Base-by-base conservation (phyloP, 345 rosid species). In the Aquilaria sinensis region DNA sequence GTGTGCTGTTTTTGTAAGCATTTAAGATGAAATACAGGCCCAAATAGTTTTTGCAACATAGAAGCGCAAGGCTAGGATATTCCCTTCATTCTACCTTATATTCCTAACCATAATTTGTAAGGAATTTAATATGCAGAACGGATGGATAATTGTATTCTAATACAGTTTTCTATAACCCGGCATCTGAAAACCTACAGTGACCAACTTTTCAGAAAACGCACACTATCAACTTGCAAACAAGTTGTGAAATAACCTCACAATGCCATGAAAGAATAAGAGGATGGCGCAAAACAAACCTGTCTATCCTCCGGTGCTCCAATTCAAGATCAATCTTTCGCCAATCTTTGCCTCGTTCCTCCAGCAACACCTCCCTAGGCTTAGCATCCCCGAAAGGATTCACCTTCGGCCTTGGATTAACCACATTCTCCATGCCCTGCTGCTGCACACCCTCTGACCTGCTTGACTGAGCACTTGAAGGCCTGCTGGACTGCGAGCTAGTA, bases 321-420 rank as follows among this genome's bases (percentile, higher is more conserved):
- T 94, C 83, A 64, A 76, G 73, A 75, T 94, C 97, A 71, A 91
- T 83, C 79, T 88, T 91, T 0, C 93, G 88, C 99, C 99, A 88
- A 74, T 94, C 93, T 77, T 78, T 73, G 48, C 99, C 97, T 69
- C 88, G 84, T 72, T 88, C 83, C 77, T 84, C 82, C 75, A 94
- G 73, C 90, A 91, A 79, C 51, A 94, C 86, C 68, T 94, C 99
- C 62, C 97, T 74, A 47, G 99, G 99, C 70, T 87, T 94, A 43
- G 99, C 99, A 58, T 88, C 87, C 10, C 99, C 99, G 74, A 94
- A 94, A 0, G 99, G 99, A 83, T 94, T 91, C 63, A 84, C 83
- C 77, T 83, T 94, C 2, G 91, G 90, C 75, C 83, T 82, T 3
- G 96, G 87, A 73, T 80, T 91, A 58, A 61, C 77, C 73, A 74